phyloP scores from a whole-genome alignment of 495 filamentous ascomycete genomes.

The Parathielavia appendiculata region DNA sequence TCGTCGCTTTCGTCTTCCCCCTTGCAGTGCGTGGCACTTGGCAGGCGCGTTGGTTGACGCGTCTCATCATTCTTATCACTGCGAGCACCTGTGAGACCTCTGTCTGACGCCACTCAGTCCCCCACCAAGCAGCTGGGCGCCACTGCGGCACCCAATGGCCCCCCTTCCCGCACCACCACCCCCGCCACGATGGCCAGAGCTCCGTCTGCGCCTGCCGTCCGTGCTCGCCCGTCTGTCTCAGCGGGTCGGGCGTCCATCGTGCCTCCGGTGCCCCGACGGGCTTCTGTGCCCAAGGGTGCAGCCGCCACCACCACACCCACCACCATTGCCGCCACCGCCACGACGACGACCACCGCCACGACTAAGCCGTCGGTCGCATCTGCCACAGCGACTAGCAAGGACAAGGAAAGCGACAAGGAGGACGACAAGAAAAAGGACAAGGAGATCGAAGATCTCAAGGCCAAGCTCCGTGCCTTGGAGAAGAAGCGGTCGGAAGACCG shows the following conservation, averaged over 20 bases:
- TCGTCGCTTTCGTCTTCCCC: too few species aligned
- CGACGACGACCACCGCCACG: constrained; percentile 15
- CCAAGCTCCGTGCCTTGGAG: constrained; percentile 72
- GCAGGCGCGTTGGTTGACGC: too few species aligned
- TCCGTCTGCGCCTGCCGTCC: constrained; percentile 42
- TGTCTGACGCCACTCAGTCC: constrained; percentile 57
- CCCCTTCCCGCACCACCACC: constrained; percentile 57
- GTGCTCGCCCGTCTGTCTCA: constrained; percentile 49
- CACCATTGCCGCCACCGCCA: constrained; percentile 14
- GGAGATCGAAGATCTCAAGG: constrained; percentile 74
- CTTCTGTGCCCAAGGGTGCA: constrained; percentile 18
- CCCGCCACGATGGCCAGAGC: constrained; percentile 47
- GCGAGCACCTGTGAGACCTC: not conserved
- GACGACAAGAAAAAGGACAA: constrained; percentile 29
- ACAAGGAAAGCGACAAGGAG: too few species aligned
- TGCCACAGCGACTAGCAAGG: constrained; percentile 17
- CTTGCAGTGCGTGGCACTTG: too few species aligned
- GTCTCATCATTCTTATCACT: too few species aligned
- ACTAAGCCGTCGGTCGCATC: constrained; percentile 23
- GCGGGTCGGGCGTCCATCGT: constrained; percentile 61
- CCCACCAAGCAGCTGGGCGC: constrained; percentile 66
- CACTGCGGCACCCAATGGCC: constrained; percentile 51
- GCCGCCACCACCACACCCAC: constrained; percentile 29
- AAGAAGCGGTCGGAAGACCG: constrained; percentile 78
- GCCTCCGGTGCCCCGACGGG: constrained; percentile 43